Base-by-base conservation (phyloP, 1,139 yeast species). In the Yamadazyma membranifaciens region DNA sequence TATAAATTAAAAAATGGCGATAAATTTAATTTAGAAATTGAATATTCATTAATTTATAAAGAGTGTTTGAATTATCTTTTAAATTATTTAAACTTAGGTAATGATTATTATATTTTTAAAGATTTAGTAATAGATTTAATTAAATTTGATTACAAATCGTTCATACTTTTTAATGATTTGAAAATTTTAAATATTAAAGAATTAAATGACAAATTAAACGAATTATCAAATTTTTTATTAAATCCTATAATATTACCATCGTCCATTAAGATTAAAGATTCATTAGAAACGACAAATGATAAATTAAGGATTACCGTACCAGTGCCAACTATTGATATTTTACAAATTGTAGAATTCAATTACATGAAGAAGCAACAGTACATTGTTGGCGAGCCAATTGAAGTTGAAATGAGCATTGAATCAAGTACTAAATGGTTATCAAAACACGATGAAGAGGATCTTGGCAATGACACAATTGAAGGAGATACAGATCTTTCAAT, bases 381-480 rank as follows among this genome's bases (percentile, higher is more conserved):
- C 47, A 57, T 73, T 9, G 81, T 86, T 1, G 94, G 95, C 1
- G 82, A 79, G 38, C 80, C 87, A 0, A 75, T 87, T 16, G 50
- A 60, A 0, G 67, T 73, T 3, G 59, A 54, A 3, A 57, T 87
- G 16, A 52, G 45, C 0, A 61, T 83, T 6, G 58, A 65, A n/a
- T 72, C 86, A 0, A 52, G 64, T 3, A 63, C 68, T 2, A 65
- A 58, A 40, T 80, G 83, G 83, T 60, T 65, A 2, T 45, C 47
- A 25, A 59, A 36, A 7, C 6, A 30, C 12, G 14, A 30, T 30
- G 32, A 30, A 7, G 44, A 39, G 29, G 38, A 41, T 24, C 4
- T 7, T 4, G 30, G 30, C 12, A 12, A 27, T 27, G 35, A 33
- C 5, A 13, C 17, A 12, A 20, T 20, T 20, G 24, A 20, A 20